Percentiles rank a stretch among this genome's conserved stretches.
Conservation (phyloP, 2,329 filamentous ascomycete genomes). For the Endoconidiophora laricicola region DNA sequence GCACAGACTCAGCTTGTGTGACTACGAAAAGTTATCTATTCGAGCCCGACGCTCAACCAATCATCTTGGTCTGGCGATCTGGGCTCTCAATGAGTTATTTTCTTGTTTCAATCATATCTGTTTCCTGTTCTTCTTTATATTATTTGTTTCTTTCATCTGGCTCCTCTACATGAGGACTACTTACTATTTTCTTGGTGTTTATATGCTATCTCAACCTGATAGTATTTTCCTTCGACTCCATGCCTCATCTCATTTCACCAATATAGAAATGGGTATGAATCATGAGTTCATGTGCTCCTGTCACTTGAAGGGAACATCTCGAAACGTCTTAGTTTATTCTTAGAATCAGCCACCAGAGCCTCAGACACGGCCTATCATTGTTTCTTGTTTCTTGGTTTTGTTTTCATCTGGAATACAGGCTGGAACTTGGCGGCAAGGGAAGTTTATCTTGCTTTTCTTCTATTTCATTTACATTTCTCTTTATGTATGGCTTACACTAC, state of each 20-base stretch:
- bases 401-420: not conserved
- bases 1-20: no score
- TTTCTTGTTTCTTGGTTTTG: not conserved
- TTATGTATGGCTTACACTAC: no score
- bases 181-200: no score
- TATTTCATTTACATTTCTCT: no score
- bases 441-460: not conserved
- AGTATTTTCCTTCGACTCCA: no score
- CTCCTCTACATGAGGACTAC: not conserved
- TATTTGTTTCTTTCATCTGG: not conserved
- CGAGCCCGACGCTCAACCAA: no score
- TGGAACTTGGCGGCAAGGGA: not conserved
- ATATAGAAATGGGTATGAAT: no score
- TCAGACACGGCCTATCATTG: not conserved
- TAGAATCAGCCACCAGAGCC: conserved; percentile 4
- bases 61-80: no score
- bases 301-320: not conserved
- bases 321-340: not conserved
- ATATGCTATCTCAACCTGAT: no score
- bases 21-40: no score
- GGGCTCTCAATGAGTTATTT: not conserved
- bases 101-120: not conserved
- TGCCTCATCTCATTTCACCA: no score
- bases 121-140: conserved; percentile 4
- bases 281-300: no score